These are phyloP conservation scores for Saksenaea oblongispora DNA, from an alignment of 371 early-diverging fungal species.

Conservation along the genomic window DNA sequence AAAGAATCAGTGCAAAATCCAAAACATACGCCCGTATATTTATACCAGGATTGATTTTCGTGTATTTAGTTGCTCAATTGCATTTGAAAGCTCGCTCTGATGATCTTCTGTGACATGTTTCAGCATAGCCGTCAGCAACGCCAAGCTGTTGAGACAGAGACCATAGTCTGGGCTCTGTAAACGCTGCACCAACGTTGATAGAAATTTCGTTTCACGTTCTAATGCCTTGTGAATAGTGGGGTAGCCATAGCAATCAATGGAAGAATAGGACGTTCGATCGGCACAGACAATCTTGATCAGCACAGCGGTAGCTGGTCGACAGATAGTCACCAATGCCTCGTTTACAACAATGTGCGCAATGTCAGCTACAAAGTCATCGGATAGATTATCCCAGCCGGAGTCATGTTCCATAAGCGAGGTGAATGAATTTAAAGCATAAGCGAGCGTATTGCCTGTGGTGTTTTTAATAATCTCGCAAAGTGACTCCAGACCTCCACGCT, in stretches of 20 bases:
- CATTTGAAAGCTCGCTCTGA: conserved; percentile 47
- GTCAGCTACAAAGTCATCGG: conserved; percentile 52
- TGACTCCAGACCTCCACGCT: conserved; percentile 61
- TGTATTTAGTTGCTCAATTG: conserved; percentile 48
- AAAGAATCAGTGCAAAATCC: not conserved
- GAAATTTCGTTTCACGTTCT: conserved; percentile 50
- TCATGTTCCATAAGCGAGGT: conserved; percentile 71
- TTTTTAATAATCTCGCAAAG: conserved; percentile 63
- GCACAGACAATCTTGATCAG: conserved; percentile 66
- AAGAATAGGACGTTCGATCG: conserved; percentile 25
- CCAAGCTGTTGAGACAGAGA: conserved; percentile 66
- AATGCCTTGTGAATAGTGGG: conserved; percentile 56
- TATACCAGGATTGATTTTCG: conserved; percentile 51
- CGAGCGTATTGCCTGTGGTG: conserved; percentile 67
- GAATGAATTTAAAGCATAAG: conserved; percentile 72
- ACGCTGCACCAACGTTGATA: conserved; percentile 61
- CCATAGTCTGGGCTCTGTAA: conserved; percentile 65
- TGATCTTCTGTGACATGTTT: conserved; percentile 63
- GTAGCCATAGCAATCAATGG: conserved; percentile 31
- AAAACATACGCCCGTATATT: not conserved
- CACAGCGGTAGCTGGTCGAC: conserved; percentile 72
- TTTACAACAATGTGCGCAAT: conserved; percentile 63
- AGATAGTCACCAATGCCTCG: conserved; percentile 71
- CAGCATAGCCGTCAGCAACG: conserved; percentile 64
- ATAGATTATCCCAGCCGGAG: conserved; percentile 61